Conservation (phyloP, 768 basidiomycete genomes). For the Tricholoma bakamatsutake region DNA sequence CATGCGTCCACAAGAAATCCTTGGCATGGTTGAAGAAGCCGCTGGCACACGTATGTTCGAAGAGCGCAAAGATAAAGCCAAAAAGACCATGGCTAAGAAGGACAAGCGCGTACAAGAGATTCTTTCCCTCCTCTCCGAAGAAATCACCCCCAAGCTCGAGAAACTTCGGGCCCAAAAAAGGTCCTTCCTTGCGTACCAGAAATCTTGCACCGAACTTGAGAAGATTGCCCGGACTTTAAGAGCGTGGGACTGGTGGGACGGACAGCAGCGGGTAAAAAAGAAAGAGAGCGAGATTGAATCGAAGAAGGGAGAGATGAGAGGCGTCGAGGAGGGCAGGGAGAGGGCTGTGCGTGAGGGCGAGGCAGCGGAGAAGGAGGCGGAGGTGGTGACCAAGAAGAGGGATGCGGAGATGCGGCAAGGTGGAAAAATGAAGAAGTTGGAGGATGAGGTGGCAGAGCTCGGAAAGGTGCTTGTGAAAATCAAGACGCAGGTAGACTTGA, state of each 20-base stretch:
- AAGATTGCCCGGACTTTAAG: constrained; percentile 73
- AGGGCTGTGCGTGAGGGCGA: constrained; percentile 48
- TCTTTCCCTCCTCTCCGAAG: constrained; percentile 71
- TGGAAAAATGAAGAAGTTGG: constrained; percentile 83
- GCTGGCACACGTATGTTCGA: constrained; percentile 99
- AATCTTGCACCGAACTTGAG: constrained; percentile 83
- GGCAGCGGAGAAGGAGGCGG: constrained; percentile 61
- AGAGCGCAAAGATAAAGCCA: constrained; percentile 94
- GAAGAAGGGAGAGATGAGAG: constrained; percentile 43
- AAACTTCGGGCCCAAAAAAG: constrained; percentile 87
- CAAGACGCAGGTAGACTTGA: constrained; percentile 82
- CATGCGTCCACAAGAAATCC: constrained; percentile 96
- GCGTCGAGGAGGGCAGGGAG: constrained; percentile 41
- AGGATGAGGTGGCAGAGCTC: constrained; percentile 70
- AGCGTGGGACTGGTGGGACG: constrained; percentile 85
- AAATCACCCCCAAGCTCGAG: constrained; percentile 92
- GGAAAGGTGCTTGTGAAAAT: constrained; percentile 80
- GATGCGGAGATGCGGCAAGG: constrained; percentile 91
- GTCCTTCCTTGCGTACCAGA: constrained; percentile 85
- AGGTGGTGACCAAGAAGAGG: constrained; percentile 63
- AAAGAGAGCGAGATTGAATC: constrained; percentile 52
- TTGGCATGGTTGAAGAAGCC: constrained; percentile 98
- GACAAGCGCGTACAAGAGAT: constrained; percentile 94
- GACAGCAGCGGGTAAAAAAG: constrained; percentile 40
- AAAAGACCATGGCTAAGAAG: constrained; percentile 95